Base-by-base conservation (phyloP, 2,329 filamentous ascomycete species). In the Teratosphaeria zuluensis region DNA sequence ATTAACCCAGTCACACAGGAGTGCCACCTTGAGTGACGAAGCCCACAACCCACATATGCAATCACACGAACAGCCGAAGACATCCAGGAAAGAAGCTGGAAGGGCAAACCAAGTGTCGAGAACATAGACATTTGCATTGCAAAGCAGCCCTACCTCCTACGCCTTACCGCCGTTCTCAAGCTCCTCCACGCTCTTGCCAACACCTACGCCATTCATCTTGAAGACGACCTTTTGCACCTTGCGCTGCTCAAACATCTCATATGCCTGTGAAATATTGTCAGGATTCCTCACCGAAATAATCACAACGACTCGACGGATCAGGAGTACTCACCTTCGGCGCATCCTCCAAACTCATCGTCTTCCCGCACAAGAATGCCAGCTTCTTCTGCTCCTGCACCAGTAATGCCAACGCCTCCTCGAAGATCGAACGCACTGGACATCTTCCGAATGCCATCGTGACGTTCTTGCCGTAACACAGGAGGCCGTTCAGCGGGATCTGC, bases 171-270 rank as follows among this genome's bases (percentile, higher is more conserved):
- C 42, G 3, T 48, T 48, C 19, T 48, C 42, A 48, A 48, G 42
- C 42, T 48, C 42, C 42, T 48, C 42, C 16, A 48, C 16, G n/a
- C 42, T 48, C 42, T 48, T 21, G 9, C 42, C 42, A 24, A 48
- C 42, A 24, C 42, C 19, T n/a, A 9, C 42, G 6, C 42, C 42
- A 30, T 33, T 31, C 52, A 63, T 59, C 59, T 63, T 63, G 55
- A 63, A 63, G 12, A 63, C 61, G 38, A 63, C 59, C 58, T 63
- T 63, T 19, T 63, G 56, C 53, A 57, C 56, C 72, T 81, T 76
- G 74, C 78, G 77, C 69, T 76, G 76, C 67, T 81, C 77, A 65
- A 81, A 81, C 24, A 80, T 66, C 53, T 78, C 76, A 60, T 81
- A 81, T 4, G 77, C 79, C 42, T 48, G 6, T 8, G 19, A 16